Base-by-base conservation (phyloP, 2,329 filamentous ascomycete species). In the Drechslera avenae region DNA sequence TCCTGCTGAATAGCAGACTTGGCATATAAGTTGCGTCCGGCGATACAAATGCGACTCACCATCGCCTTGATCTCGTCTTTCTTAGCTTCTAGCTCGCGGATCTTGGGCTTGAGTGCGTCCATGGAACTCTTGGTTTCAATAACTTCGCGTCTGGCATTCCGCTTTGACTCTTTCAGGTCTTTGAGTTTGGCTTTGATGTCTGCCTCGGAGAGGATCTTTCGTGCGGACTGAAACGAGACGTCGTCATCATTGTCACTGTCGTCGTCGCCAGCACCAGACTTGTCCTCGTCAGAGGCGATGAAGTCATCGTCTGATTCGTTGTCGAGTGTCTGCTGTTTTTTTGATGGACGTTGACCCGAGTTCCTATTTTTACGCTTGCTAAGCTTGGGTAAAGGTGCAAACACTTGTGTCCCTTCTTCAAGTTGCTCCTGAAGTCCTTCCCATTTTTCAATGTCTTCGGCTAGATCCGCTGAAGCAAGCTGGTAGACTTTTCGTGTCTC, bases 11-110 rank as follows among this genome's bases (percentile, higher is more conserved):
- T 86, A 0, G 78, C 78, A 0, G 61, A 62, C 45, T 78, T 81
- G 0, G 83, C 81, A 51, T 83, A 85, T 0, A 78, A 62, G 44
- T 87, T 88, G 18, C 85, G 75, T 4, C 77, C 78, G 13, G 74
- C 69, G 47, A 87, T 84, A 53, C 84, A 81, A 1, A 76, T 63
- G 2, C 64, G 67, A 34, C 63, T 74, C 47, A 73, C 66, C 28
- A 74, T 50, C 8, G 66, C 69, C 34, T 73, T 61, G 13, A 78
- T 63, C 1, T 62, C 52, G 2, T 60, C 61, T 12, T 69, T 53
- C 28, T 72, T 63, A 1, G 62, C 48, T 9, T 75, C 57, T 5
- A 73, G 46, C 12, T 63, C 59, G 2, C 49, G 52, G 6, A 76
- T 61, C 13, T 66, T 43, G 12, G 65, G 52, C 28, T 57, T 60